Percentiles rank a stretch among this genome's conserved stretches.
Evolutionary conservation across 139 green algal species (phyloP).

Genomic region (Nannochloris sp.): DNA sequence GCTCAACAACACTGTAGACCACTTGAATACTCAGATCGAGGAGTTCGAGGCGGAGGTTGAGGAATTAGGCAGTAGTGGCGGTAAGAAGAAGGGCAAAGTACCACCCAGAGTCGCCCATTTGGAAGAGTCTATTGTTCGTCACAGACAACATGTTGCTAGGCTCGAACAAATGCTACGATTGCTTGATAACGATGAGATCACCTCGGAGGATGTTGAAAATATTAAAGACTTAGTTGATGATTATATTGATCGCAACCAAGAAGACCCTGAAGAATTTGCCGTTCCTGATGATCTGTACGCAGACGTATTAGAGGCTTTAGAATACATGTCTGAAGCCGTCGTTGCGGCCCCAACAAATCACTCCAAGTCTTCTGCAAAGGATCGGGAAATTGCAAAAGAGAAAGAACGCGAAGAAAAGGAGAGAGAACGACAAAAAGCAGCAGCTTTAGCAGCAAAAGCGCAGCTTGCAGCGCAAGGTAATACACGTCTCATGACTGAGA

Average conservation of each 20-base stretch:
- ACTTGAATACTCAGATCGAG: slow-evolving; percentile 78
- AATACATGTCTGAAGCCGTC: slow-evolving; percentile 49
- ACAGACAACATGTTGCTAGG: slow-evolving; percentile 73
- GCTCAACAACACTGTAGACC: slow-evolving; percentile 78
- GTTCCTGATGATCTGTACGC: slow-evolving; percentile 33
- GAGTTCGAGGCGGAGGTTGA: slow-evolving; percentile 91
- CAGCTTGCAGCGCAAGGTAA: slow-evolving; percentile 70
- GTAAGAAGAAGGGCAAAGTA: slow-evolving; percentile 70
- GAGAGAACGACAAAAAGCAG: slow-evolving; percentile 61
- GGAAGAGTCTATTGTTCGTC: slow-evolving; percentile 57
- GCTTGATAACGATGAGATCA: slow-evolving; percentile 89
- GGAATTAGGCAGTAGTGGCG: slow-evolving; percentile 53
- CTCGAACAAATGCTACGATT: slow-evolving; percentile 83
- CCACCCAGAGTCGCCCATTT: slow-evolving; percentile 42
- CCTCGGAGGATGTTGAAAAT: slow-evolving; percentile 68
- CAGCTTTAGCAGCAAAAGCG: slow-evolving; percentile 61
- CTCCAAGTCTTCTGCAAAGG: slow-evolving; percentile 19
- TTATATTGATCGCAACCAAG: slow-evolving; percentile 75
- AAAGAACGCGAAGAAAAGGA: slow-evolving; percentile 57
- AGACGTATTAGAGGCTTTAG: slow-evolving; percentile 52
- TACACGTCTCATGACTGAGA: slow-evolving; percentile 3
- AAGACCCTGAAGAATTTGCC: slow-evolving; percentile 69
- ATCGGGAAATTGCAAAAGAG: slow-evolving; percentile 36
- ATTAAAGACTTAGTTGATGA: slow-evolving; percentile 83
- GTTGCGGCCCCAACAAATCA: slow-evolving; percentile 35